These are phyloP conservation scores for Aquilaria agallochum DNA, from an alignment of 441 rosid species.

Conservation along the genomic window DNA sequence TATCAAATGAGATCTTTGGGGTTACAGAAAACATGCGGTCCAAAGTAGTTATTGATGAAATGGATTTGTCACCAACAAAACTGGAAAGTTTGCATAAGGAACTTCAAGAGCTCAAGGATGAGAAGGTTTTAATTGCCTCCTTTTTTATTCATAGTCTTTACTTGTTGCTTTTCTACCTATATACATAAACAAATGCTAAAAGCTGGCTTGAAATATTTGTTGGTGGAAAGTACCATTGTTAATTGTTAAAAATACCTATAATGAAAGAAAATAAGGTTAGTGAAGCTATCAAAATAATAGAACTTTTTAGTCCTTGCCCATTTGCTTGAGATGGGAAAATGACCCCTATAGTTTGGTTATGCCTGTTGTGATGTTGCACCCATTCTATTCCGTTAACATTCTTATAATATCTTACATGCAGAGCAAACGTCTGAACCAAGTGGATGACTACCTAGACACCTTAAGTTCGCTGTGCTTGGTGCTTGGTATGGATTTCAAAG, in stretches of 20 bases:
- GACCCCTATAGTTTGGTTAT: too few relatives aligned
- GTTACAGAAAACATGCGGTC: conserved; percentile 26
- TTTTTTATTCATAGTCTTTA: too few relatives aligned
- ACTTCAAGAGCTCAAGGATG: conserved; percentile 52
- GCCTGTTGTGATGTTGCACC: too few relatives aligned
- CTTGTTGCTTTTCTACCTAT: too few relatives aligned
- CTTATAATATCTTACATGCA: conserved; percentile 18
- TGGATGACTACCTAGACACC: conserved; percentile 32
- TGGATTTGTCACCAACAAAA: conserved; percentile 54
- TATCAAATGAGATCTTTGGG: conserved; percentile 52
- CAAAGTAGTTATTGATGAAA: conserved; percentile 38
- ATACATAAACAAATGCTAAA: too few relatives aligned
- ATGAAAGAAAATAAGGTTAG: too few relatives aligned
- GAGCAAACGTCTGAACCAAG: conserved; percentile 52
- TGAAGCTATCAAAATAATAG: too few relatives aligned
- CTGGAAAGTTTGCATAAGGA: conserved; percentile 48
- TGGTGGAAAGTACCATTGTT: too few relatives aligned
- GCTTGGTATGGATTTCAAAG: conserved; percentile 62
- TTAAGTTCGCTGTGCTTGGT: conserved; percentile 51
- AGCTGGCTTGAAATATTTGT: too few relatives aligned
- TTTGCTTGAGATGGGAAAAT: too few relatives aligned
- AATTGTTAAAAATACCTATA: too few relatives aligned
- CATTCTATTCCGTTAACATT: neutral
- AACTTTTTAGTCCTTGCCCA: too few relatives aligned
- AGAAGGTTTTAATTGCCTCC: conserved; percentile 44